Evolutionary conservation across 176 grass and related monocot genomes (phyloP).

Genomic region (Carex parvula): DNA sequence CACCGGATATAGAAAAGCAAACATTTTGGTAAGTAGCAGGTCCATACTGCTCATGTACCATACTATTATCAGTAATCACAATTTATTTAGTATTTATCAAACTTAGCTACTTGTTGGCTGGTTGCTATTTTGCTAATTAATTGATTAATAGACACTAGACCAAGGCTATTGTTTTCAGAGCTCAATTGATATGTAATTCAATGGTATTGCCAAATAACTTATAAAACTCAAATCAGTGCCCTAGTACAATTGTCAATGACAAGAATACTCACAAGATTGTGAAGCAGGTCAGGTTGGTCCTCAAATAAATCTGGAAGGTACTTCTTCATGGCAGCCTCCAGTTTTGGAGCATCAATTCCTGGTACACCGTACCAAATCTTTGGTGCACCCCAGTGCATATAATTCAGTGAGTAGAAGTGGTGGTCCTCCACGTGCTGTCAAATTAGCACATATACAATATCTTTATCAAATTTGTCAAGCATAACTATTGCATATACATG

Average conservation of each 20-base stretch:
- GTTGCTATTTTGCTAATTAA: neutral
- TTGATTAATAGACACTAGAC: neutral
- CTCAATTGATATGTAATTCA: neutral
- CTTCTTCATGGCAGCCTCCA: constrained; percentile 87
- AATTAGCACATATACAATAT: constrained; percentile 16
- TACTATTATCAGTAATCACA: neutral
- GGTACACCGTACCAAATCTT: constrained; percentile 97
- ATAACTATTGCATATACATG: neutral
- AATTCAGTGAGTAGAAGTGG: constrained; percentile 93
- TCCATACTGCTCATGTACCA: neutral
- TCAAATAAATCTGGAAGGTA: constrained; percentile 77
- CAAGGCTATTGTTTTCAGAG: neutral
- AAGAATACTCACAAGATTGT: constrained; percentile 67
- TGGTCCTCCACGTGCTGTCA: constrained; percentile 92
- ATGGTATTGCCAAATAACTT: neutral
- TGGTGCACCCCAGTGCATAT: constrained; percentile 89
- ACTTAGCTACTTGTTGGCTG: neutral
- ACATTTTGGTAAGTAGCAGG: neutral
- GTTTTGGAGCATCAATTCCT: constrained; percentile 66
- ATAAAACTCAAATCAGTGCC: neutral
- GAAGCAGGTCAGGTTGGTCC: constrained; percentile 93
- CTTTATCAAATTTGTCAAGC: constrained; percentile 24
- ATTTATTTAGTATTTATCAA: neutral
- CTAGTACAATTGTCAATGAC: neutral
- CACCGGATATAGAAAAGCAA: neutral